phyloP scores from a whole-genome alignment of 2,329 filamentous ascomycete species.

The Beauveria sp. region DNA sequence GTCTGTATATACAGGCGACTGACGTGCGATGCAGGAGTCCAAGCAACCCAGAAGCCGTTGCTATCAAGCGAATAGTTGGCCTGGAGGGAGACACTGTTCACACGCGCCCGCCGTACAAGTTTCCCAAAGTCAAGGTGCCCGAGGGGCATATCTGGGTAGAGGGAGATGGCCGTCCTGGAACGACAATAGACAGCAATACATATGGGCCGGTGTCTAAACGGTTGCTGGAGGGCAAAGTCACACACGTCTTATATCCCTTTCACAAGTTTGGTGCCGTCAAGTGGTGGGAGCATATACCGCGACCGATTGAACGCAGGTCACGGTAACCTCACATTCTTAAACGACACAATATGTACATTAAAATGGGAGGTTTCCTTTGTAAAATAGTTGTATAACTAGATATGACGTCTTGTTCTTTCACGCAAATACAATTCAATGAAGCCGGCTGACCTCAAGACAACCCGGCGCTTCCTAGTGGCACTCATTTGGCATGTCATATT shows the following conservation, averaged over 20 bases:
- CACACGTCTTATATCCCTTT: conserved; percentile 64
- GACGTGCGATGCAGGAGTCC: conserved; percentile 53
- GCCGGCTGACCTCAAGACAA: too few relatives aligned
- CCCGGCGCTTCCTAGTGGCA: too few relatives aligned
- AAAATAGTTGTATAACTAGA: neutral
- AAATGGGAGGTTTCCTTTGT: neutral
- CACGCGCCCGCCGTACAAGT: conserved; percentile 54
- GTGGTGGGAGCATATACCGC: conserved; percentile 45
- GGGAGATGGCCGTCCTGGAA: conserved; percentile 68
- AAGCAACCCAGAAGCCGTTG: conserved; percentile 56
- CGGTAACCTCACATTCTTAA: neutral
- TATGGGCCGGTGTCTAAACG: conserved; percentile 77
- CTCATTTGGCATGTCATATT: too few relatives aligned
- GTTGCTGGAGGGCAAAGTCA: conserved; percentile 67
- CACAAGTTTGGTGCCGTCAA: conserved; percentile 47
- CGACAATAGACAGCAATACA: conserved; percentile 75
- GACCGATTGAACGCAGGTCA: neutral
- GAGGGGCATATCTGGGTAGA: conserved; percentile 90
- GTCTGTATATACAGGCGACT: neutral
- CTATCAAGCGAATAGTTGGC: conserved; percentile 77
- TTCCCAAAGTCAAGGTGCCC: conserved; percentile 56
- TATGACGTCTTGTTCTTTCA: neutral
- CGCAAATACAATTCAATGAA: neutral
- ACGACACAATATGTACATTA: neutral
- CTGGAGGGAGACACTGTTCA: conserved; percentile 70